phyloP scores from a whole-genome alignment of 768 basidiomycete species.

The Lyophyllum atratum region DNA sequence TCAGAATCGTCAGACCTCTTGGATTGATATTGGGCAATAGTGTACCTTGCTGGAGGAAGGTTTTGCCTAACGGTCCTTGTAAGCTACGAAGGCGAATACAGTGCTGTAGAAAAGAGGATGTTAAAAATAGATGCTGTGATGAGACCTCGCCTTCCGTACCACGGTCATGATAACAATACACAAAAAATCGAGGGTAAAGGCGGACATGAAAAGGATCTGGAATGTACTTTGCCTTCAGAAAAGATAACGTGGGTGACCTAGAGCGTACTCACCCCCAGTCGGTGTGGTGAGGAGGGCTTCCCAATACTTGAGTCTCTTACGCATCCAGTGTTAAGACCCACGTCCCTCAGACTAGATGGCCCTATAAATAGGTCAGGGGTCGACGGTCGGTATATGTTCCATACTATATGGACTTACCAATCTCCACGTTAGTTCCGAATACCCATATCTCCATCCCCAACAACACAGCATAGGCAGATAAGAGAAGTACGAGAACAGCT shows the following conservation, averaged over 20 bases:
- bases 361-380: background rate
- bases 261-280: constrained; percentile 7
- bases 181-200: constrained; percentile 21
- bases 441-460: constrained; percentile 23
- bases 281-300: background rate
- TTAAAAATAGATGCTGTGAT: background rate
- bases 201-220: constrained; percentile 18
- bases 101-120: constrained; percentile 14
- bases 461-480: constrained; percentile 16
- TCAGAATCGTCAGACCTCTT: background rate
- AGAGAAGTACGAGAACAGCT: constrained; percentile 10
- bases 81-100: constrained; percentile 24
- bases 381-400: background rate
- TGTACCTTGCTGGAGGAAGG: constrained; percentile 24
- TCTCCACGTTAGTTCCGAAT: constrained; percentile 17
- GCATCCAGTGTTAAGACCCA: constrained; percentile 11
- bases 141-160: constrained; percentile 7
- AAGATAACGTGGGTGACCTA: background rate
- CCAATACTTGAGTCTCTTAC: background rate
- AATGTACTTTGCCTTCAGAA: background rate
- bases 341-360: background rate
- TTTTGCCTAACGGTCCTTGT: constrained; percentile 23
- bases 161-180: constrained; percentile 20
- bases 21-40: background rate
- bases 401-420: constrained; percentile 11